Percentiles rank a stretch among this genome's conserved stretches.
These are phyloP conservation scores for Solanum chilense DNA, from an alignment of 257 asterid genomes.

Conservation along the genomic window DNA sequence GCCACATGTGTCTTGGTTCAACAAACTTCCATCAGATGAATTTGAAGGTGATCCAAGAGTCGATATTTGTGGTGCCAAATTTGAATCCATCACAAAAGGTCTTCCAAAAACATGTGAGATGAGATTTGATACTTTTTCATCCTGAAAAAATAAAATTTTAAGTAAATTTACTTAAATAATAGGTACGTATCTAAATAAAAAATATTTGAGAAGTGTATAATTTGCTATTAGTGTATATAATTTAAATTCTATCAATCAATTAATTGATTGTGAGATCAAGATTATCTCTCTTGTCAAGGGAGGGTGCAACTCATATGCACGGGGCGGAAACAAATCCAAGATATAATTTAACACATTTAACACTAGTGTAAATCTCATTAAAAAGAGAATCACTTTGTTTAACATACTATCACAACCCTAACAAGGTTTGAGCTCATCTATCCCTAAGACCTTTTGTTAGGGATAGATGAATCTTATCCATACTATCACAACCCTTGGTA, in stretches of 20 bases:
- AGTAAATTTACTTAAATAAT: neutral
- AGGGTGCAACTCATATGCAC: neutral
- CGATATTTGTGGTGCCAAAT: neutral
- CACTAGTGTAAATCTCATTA: too few relatives aligned
- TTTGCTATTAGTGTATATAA: neutral
- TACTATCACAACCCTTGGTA: too few relatives aligned
- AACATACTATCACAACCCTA: too few relatives aligned
- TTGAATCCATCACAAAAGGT: neutral
- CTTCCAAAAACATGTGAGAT: conserved; percentile 25
- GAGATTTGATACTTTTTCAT: conserved; percentile 14
- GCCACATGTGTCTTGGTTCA: conserved; percentile 8
- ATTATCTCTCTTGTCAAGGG: neutral
- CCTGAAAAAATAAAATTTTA: conserved; percentile 4
- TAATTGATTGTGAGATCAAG: neutral
- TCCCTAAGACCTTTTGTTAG: too few relatives aligned
- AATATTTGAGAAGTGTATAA: neutral
- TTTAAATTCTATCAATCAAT: neutral
- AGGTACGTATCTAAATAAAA: neutral
- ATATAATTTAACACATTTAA: neutral
- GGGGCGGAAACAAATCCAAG: neutral
- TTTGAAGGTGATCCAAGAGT: neutral
- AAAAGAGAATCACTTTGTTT: too few relatives aligned
- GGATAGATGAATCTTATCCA: too few relatives aligned
- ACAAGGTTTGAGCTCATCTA: too few relatives aligned
- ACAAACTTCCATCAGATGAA: neutral